Base-by-base conservation (phyloP, 2,329 filamentous ascomycete genomes). In the Pseudogymnoascus sp. region DNA sequence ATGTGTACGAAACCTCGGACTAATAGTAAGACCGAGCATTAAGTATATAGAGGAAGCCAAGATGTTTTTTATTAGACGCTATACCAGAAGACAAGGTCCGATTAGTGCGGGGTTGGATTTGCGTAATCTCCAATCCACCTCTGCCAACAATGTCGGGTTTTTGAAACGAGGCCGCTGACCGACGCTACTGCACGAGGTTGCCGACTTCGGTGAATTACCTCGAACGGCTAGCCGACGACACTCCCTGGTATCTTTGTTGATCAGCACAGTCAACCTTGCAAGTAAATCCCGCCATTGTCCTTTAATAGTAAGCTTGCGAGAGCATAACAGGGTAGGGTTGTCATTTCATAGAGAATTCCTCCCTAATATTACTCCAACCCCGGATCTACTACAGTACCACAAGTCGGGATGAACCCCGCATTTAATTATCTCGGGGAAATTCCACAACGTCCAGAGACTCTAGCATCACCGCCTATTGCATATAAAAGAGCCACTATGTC, bases 391-490 rank as follows among this genome's bases (percentile, higher is more conserved):
- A 3, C 3, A 11, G 26, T 52, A 11, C 26, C n/a, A 8, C 10
- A 31, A n/a, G 45, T 16, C n/a, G 6, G 45, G 23, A 52, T 2
- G 10, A 52, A 52, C 45, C 45, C 45, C 45, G 45, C 45, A 31
- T 52, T 52, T 7, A 52, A 52, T 52, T 19, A 16, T 52, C 45
- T 52, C 45, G 45, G 45, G 45, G 45, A 52, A 52, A 52, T 52
- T 52, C 26, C 45, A 52, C n/a, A 31, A 7, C n/a, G 7, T n/a
- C 26, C 10, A 26, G 12, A 14, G 12, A 31, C 26, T 31, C 16
- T 52, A 26, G 45, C 14, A 52, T 52, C 45, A 52, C 45, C n/a
- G 45, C 14, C 26, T 6, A 31, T 16, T 31, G n/a, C 19, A 31
- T 52, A 52, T 52, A 52, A 52, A 31, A 52, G 23, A 29, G 26